These are phyloP conservation scores for Penicillium sp. DNA, from an alignment of 2,329 filamentous ascomycete species.

Conservation along the genomic window DNA sequence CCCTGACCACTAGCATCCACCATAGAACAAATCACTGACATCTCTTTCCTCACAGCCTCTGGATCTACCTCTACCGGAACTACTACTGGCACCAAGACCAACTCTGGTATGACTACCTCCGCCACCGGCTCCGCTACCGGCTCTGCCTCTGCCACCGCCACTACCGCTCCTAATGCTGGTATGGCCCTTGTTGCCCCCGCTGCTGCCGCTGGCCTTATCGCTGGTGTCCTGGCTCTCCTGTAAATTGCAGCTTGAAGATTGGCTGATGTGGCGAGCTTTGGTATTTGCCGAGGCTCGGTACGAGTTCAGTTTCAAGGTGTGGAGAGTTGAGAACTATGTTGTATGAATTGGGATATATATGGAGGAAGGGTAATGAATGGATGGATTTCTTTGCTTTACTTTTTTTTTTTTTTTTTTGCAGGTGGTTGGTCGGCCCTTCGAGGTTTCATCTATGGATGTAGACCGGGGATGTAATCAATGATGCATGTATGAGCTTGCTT, in stretches of 20 bases:
- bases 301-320: not conserved
- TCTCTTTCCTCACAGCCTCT: constrained; percentile 5
- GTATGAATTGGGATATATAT: not conserved
- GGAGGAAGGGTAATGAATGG: constrained; percentile 6
- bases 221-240: constrained; percentile 22
- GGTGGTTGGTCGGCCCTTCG: not conserved
- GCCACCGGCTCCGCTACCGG: constrained; percentile 3
- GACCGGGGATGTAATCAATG: not conserved
- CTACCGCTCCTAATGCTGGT: constrained; percentile 4
- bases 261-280: not conserved
- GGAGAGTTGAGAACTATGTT: not conserved
- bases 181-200: constrained; percentile 15
- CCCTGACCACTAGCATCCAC: not conserved
- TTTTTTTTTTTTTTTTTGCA: not conserved
- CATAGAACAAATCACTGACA: not conserved
- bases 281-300: not conserved
- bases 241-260: constrained; percentile 4
- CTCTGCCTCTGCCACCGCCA: constrained; percentile 3
- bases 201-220: constrained; percentile 20
- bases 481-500: constrained; percentile 2
- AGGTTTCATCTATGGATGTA: constrained; percentile 3
- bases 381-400: not conserved
- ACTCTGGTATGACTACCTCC: constrained; percentile 10
- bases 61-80: constrained; percentile 11
- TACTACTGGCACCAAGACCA: constrained; percentile 9